These are phyloP conservation scores for Candida sanyaensis DNA, from an alignment of 1,139 yeast species.

Conservation along the genomic window DNA sequence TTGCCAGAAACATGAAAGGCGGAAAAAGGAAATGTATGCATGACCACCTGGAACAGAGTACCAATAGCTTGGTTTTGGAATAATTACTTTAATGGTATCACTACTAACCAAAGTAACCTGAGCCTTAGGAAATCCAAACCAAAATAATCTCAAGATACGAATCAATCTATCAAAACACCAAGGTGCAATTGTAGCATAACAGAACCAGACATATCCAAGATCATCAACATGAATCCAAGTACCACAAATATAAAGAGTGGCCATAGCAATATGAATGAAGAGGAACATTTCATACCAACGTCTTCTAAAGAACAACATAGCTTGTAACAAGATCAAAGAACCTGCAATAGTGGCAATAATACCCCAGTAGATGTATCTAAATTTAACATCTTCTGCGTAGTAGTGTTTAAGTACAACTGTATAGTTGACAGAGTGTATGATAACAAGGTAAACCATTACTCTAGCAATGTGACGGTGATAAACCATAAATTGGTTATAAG, in stretches of 20 bases:
- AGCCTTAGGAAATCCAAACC: conserved; percentile 43
- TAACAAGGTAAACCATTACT: conserved; percentile 25
- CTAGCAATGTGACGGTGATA: conserved; percentile 44
- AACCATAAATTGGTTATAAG: conserved; percentile 34
- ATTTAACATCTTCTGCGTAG: conserved; percentile 15
- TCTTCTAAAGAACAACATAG: conserved; percentile 41
- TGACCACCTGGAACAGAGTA: conserved; percentile 50
- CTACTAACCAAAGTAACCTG: conserved; percentile 30
- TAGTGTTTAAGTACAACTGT: conserved; percentile 5
- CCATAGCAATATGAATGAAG: conserved; percentile 39
- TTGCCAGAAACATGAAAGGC: conserved; percentile 38
- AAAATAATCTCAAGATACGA: conserved; percentile 32
- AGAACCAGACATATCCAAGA: conserved; percentile 40
- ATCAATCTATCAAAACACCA: conserved; percentile 46
- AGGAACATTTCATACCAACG: conserved; percentile 46
- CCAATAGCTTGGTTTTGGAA: conserved; percentile 46
- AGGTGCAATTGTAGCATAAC: conserved; percentile 38
- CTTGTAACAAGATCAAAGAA: conserved; percentile 35
- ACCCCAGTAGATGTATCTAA: conserved; percentile 31
- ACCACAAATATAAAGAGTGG: conserved; percentile 40
- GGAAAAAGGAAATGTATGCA: conserved; percentile 48
- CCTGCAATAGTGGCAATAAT: conserved; percentile 34
- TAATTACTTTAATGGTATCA: conserved; percentile 40
- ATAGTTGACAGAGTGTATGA: conserved; percentile 35
- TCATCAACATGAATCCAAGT: conserved; percentile 43